Conservation (phyloP, 495 filamentous ascomycete species). For the Neurospora sp. region DNA sequence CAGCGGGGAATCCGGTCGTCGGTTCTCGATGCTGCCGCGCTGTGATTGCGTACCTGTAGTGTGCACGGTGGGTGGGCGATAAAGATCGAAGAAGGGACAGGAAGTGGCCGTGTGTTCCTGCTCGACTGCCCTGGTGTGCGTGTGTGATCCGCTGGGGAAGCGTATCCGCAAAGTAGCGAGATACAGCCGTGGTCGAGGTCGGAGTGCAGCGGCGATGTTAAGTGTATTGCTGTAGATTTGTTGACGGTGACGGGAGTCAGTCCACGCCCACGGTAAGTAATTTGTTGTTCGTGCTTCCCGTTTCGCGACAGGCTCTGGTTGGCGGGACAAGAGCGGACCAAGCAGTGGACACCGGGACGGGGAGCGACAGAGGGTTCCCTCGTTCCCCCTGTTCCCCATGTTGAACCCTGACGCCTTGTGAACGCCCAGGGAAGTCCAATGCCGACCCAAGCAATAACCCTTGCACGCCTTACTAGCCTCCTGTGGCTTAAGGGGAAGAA, state of each 20-base stretch:
- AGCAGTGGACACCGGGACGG: slow-evolving; percentile 2
- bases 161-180: neutral
- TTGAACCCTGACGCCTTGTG: neutral
- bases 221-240: neutral
- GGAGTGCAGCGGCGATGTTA: neutral
- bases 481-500: neutral
- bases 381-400: neutral
- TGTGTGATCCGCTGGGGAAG: neutral
- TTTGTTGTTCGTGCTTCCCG: slow-evolving; percentile 6
- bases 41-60: neutral
- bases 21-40: neutral
- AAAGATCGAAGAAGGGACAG: neutral
- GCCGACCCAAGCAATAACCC: neutral
- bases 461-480: neutral
- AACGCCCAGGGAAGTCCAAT: neutral
- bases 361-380: neutral
- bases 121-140: neutral
- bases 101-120: neutral
- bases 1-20: neutral
- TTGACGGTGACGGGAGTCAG: slow-evolving; percentile 8
- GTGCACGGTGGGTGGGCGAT: neutral
- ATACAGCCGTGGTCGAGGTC: neutral
- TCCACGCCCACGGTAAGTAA: slow-evolving; percentile 10
- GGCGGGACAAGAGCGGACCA: slow-evolving; percentile 11
- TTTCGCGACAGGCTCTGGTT: slow-evolving; percentile 12